Conservation (phyloP, 306 rosid species). For the Castanea mollissima region DNA sequence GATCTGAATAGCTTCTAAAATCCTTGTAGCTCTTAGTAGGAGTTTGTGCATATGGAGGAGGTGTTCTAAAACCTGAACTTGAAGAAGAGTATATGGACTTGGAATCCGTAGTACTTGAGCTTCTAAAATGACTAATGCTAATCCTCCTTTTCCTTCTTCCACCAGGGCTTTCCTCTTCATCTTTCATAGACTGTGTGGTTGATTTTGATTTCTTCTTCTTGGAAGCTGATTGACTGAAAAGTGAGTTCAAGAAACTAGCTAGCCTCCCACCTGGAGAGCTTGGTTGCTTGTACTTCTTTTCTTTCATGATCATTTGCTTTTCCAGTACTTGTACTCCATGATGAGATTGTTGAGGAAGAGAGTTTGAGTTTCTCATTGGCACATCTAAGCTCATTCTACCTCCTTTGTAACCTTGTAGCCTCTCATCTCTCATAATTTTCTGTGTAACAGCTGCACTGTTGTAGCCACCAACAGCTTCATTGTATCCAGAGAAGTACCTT, state of each 20-base stretch:
- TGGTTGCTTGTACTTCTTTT: constrained; percentile 81
- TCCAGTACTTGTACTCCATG: constrained; percentile 34
- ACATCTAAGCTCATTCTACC: constrained; percentile 90
- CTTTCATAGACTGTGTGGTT: constrained; percentile 66
- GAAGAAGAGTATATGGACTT: constrained; percentile 65
- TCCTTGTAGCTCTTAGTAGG: constrained; percentile 75
- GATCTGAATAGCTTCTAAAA: constrained; percentile 55
- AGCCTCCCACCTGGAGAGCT: constrained; percentile 94
- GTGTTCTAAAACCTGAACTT: constrained; percentile 75
- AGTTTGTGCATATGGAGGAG: constrained; percentile 66
- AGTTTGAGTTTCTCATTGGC: constrained; percentile 68
- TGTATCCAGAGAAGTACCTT: constrained; percentile 85
- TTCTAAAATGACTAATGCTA: constrained; percentile 89
- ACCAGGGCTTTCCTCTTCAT: constrained; percentile 68
- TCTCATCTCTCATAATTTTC: constrained; percentile 56
- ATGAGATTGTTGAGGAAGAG: constrained; percentile 55
- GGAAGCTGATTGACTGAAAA: constrained; percentile 80
- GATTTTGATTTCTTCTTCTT: constrained; percentile 90
- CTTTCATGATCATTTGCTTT: constrained; percentile 46
- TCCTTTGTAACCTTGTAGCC: constrained; percentile 35
- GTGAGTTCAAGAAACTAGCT: constrained; percentile 90
- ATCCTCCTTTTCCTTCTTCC: constrained; percentile 75
- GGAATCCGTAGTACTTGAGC: constrained; percentile 58
- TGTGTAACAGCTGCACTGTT: constrained; percentile 36
- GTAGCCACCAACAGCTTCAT: constrained; percentile 45